Base-by-base conservation (phyloP, 352 stramenopile species). In the Globisporangium megalacanthum region DNA sequence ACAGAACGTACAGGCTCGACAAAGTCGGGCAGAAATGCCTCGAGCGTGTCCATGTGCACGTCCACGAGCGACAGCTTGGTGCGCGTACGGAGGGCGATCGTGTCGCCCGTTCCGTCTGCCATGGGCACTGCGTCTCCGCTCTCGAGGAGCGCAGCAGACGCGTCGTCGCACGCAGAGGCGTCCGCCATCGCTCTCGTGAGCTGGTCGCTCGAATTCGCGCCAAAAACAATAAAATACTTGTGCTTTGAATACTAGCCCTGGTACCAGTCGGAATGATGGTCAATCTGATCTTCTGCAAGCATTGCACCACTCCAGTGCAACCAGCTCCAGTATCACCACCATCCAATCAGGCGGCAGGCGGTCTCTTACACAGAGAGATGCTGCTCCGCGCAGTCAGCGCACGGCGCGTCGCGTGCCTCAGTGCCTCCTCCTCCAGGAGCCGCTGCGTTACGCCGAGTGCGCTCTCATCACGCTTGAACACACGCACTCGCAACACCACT, bases 41-140 rank as follows among this genome's bases (percentile, higher is more conserved):
- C 83, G 20, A 92, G 70, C 52, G 68, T 73, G 61, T 89, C 79
- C 52, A 92, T 83, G 15, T 73, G 68, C 9, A 92, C 83, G 56
- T 89, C 70, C 52, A 87, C 78, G 36, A 92, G 76, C 52, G 83
- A 92, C 17, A 88, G 62, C 47, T 89, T 80, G 22, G 83, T 92
- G 61, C 83, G 79, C 35, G 83, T 92, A 52, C 83, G 78, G 17
- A 60, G 52, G 11, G 83, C 79, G 60, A 92, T 92, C 19, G 74
- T 88, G 60, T 85, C 73, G 14, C 54, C 52, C 8, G 8, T 57
- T 14, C 62, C 67, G 1, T 19, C 33, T 8, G 48, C n/a, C 15
- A 13, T 19, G 6, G 42, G 17, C n/a, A 10, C 19, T 13, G 42
- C 56, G 6, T 60, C 45, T 29, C 20, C 41, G 25, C 52, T 41